Evolutionary conservation across 139 green algal species (phyloP), one percentile per base, ranked within the genome.

Genomic region (Micractinium sp.): DNA sequence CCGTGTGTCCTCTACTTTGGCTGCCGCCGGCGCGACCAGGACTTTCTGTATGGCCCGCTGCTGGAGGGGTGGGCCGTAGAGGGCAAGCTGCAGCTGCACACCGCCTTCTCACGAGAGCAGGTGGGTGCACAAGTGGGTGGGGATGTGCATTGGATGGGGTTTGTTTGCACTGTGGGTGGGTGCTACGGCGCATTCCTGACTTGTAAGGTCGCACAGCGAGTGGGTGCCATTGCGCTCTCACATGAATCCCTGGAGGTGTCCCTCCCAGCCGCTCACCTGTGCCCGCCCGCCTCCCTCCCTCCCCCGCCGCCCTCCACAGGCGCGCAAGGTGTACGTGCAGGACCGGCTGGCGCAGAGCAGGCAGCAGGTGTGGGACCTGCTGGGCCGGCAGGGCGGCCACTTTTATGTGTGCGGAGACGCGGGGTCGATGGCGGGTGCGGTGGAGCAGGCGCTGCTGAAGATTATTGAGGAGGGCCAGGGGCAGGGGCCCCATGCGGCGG

Each of bases 361-460:
- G 14, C 89, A 90, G 14, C 82, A 77, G 15, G 93, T 99, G 75
- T 98, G 95, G 96, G 15, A 90, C 35, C 89, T 98, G 93, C 90
- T 99, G 86, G 61, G 96, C 73, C 67, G 87, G 14, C 15, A 20
- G 39, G 94, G 92, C 0, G 96, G 77, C 3, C 95, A 98, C 89
- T 97, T 99, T 87, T 99, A 98, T 89, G 95, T 99, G 67, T 99
- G 97, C 85, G 97, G 97, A 33, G 97, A 99, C 83, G 97, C 95
- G 27, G 71, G 85, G 12, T 81, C 85, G 0, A 88, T 81, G 85
- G 85, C 71, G 3, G 85, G 85, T 1, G 85, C 71, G 22, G 94
- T 96, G 39, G 93, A 96, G 84, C 18, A 85, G 41, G 91, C 81
- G 33, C 92, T 97, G 89, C 88, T 95, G 82, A 39, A 67, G n/a